Evolutionary conservation across 2,329 filamentous ascomycete species (phyloP).

Genomic region (Metarhizium sp.): DNA sequence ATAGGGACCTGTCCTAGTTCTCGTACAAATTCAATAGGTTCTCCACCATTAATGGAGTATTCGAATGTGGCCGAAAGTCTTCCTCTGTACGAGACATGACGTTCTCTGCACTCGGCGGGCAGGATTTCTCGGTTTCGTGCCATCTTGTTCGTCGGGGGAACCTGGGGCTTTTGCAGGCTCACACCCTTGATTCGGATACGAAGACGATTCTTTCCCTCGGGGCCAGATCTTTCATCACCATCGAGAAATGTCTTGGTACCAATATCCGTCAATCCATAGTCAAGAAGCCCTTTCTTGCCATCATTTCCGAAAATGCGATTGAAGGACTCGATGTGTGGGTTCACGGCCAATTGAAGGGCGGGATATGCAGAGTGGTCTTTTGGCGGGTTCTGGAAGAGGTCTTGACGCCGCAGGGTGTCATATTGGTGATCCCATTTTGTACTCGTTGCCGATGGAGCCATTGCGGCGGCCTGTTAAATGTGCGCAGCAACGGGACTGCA

Average conservation of each 20-base stretch:
- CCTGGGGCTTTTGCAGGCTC: constrained; percentile 68
- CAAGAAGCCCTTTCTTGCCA: constrained; percentile 50
- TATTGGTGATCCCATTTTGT: constrained; percentile 79
- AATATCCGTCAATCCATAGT: constrained; percentile 76
- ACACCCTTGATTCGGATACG: constrained; percentile 72
- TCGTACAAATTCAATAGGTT: constrained; percentile 71
- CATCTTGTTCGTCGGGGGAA: constrained; percentile 77
- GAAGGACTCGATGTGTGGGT: constrained; percentile 92
- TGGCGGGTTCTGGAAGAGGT: constrained; percentile 82
- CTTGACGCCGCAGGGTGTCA: constrained; percentile 75
- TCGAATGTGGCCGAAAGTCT: constrained; percentile 76
- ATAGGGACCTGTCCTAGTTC: constrained; percentile 86
- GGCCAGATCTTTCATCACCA: constrained; percentile 56
- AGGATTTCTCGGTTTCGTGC: constrained; percentile 77
- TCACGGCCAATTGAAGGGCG: constrained; percentile 71
- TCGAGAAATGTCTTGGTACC: constrained; percentile 83
- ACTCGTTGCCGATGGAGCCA: constrained; percentile 49
- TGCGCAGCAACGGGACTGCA: constrained; percentile 2
- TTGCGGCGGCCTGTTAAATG: constrained; percentile 19
- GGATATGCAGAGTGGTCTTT: constrained; percentile 84
- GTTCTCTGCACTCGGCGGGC: constrained; percentile 87
- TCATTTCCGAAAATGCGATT: constrained; percentile 74
- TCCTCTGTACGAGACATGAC: constrained; percentile 84
- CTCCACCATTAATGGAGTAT: constrained; percentile 78
- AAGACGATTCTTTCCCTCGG: constrained; percentile 60